Evolutionary conservation across 129 eudicot genomes (phyloP).

Genomic region (Glebionis coronaria): DNA sequence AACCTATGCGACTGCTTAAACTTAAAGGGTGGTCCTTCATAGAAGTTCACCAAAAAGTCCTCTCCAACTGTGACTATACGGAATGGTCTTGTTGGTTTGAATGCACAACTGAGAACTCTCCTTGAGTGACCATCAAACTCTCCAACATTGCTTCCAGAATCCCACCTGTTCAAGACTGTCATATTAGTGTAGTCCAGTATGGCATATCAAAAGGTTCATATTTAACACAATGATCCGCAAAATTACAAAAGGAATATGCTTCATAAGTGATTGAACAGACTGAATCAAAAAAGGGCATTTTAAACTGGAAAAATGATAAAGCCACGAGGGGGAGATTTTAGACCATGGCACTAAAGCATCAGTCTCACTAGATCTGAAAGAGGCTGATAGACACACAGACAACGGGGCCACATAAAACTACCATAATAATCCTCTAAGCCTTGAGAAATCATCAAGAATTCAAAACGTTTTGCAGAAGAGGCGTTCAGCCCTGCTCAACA

Average conservation of each 20-base stretch:
- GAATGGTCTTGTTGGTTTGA: slow-evolving; percentile 93
- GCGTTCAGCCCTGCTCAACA: no score
- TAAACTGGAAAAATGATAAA: not conserved
- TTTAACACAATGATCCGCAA: not conserved
- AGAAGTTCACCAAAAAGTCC: slow-evolving; percentile 89
- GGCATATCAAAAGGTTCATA: slow-evolving; percentile 6
- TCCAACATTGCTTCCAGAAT: slow-evolving; percentile 93
- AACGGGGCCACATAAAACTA: not conserved
- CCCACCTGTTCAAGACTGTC: slow-evolving; percentile 68
- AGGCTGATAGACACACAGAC: not conserved
- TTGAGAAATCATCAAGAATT: no score
- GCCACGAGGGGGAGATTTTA: not conserved
- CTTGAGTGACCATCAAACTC: slow-evolving; percentile 96
- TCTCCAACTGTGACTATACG: slow-evolving; percentile 95
- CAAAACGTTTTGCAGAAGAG: no score
- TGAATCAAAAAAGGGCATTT: not conserved
- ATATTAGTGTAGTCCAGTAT: slow-evolving; percentile 17
- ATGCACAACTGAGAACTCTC: slow-evolving; percentile 92
- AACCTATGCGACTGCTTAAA: slow-evolving; percentile 93
- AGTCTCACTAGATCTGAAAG: not conserved
- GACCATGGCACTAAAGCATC: not conserved
- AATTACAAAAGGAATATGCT: not conserved
- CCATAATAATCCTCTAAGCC: no score
- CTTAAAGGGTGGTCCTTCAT: slow-evolving; percentile 97
- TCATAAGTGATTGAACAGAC: not conserved